phyloP scores from a whole-genome alignment of 495 filamentous ascomycete genomes.

The Penicillium macrosclerotiorum region DNA sequence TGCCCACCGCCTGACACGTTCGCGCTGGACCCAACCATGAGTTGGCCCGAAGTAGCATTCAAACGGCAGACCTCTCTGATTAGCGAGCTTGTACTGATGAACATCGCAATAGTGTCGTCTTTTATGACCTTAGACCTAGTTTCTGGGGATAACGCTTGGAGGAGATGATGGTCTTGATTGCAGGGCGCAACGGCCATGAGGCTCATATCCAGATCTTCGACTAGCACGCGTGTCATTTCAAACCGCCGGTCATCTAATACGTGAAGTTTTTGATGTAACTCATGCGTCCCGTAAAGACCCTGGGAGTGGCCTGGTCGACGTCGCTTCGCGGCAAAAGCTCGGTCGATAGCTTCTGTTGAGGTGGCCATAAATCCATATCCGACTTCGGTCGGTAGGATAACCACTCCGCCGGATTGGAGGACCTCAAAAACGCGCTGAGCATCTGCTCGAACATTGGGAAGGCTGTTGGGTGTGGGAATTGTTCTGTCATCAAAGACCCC shows the following conservation, averaged over 20 bases:
- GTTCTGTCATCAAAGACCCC: too few species aligned
- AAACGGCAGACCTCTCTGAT: slow-evolving; percentile 20
- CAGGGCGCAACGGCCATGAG: too few species aligned
- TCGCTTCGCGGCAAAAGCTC: slow-evolving; percentile 20
- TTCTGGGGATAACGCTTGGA: neutral
- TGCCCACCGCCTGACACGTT: slow-evolving; percentile 30
- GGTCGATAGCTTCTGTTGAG: slow-evolving; percentile 16
- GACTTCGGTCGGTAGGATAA: slow-evolving; percentile 18
- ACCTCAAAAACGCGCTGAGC: slow-evolving; percentile 4
- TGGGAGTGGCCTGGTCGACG: slow-evolving; percentile 18
- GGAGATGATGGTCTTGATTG: slow-evolving; percentile 18
- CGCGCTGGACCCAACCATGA: slow-evolving; percentile 26
- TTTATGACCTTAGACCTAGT: slow-evolving; percentile 17
- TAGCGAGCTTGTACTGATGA: slow-evolving; percentile 17
- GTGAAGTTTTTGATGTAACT: slow-evolving; percentile 21
- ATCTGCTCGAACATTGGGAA: slow-evolving; percentile 5
- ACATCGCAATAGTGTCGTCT: slow-evolving; percentile 21
- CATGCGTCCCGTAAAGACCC: slow-evolving; percentile 25
- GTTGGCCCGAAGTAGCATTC: slow-evolving; percentile 12
- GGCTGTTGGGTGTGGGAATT: slow-evolving; percentile 9
- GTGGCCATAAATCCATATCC: slow-evolving; percentile 31
- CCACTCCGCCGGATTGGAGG: slow-evolving; percentile 3
- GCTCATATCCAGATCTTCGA: slow-evolving; percentile 23
- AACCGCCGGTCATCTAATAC: slow-evolving; percentile 11
- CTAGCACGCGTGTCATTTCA: slow-evolving; percentile 25